Base-by-base conservation (phyloP, 805 yeast genomes). In the Yamadazyma nakazawae region DNA sequence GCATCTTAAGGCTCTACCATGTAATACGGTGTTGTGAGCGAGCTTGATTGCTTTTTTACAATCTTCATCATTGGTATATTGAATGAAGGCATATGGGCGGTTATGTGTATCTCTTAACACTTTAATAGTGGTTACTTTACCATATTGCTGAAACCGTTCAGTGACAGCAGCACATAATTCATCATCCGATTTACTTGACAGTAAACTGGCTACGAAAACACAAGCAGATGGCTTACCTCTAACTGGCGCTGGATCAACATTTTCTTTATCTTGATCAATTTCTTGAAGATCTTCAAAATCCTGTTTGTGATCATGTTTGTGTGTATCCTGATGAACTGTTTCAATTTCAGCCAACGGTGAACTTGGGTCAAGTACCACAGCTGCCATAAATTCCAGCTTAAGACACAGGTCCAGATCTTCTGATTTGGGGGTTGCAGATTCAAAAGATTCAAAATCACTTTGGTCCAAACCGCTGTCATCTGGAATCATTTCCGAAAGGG, bases 11-110 rank as follows among this genome's bases (percentile, higher is more conserved):
- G 80, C 71, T 61, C 96, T 76, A 12, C 90, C 95, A 60, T 87
- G 81, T 40, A 90, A 64, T 6, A 71, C 62, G 5, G 88, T 74
- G 47, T 83, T 82, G 56, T 87, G 92, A 10, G 89, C 96, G 49
- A 74, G 72, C 16, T 61, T 64, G 44, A 89, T 75, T 0, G 96
- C 97, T 4, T 53, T 60, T 50, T 75, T 72, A 4, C 96, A 90
- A 53, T 85, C 92, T 8, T 66, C 70, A 52, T 85, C 94, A 47
- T 70, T 79, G 8, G 80, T 71, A 61, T 86, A 90, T 67, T 90
- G 97, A 39, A 90, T 96, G 74, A 90, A 90, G 0, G 96, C 96
- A 66, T 90, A 90, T 2, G 97, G 97, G 40, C 96, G 50, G 58
- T 85, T 85, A 18, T 81, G 74, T 13, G 85, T 81, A 67, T 90